Conservation (phyloP, 441 rosid species). For the Lepidium campestre region DNA sequence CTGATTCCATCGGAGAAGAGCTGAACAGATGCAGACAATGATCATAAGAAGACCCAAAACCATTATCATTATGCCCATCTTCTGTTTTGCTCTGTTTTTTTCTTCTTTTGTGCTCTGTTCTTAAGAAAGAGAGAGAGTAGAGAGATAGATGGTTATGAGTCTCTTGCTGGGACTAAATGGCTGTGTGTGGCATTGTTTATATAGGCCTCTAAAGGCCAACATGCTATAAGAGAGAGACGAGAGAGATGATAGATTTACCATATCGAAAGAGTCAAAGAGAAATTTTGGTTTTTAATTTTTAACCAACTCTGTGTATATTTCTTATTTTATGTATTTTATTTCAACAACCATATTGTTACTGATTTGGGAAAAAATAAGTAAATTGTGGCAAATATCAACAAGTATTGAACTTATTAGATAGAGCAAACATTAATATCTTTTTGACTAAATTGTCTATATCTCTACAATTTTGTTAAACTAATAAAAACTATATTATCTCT, state of each 20-base stretch:
- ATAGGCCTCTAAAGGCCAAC: slow-evolving; percentile 25
- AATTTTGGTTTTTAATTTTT: background rate
- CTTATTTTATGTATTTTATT: background rate
- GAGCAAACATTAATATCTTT: background rate
- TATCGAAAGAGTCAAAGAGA: slow-evolving; percentile 9
- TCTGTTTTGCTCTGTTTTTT: background rate
- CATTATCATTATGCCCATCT: slow-evolving; percentile 56
- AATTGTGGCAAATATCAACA: background rate
- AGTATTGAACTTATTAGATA: background rate
- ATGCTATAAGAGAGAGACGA: background rate
- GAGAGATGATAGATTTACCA: slow-evolving; percentile 7
- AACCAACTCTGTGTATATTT: slow-evolving; percentile 4
- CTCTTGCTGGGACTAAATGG: slow-evolving; percentile 17
- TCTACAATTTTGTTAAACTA: background rate
- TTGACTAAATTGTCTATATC: background rate
- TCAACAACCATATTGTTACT: background rate
- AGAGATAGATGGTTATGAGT: slow-evolving; percentile 3
- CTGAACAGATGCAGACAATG: slow-evolving; percentile 52
- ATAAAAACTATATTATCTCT: no score
- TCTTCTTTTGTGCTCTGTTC: slow-evolving; percentile 5
- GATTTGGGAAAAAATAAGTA: background rate
- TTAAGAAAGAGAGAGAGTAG: slow-evolving; percentile 1
- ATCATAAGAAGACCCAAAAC: slow-evolving; percentile 33
- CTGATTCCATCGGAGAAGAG: slow-evolving; percentile 76
- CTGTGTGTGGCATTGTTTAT: slow-evolving; percentile 19